Base-by-base conservation (phyloP, 2,329 filamentous ascomycete species). In the Rosellinia necatrix region DNA sequence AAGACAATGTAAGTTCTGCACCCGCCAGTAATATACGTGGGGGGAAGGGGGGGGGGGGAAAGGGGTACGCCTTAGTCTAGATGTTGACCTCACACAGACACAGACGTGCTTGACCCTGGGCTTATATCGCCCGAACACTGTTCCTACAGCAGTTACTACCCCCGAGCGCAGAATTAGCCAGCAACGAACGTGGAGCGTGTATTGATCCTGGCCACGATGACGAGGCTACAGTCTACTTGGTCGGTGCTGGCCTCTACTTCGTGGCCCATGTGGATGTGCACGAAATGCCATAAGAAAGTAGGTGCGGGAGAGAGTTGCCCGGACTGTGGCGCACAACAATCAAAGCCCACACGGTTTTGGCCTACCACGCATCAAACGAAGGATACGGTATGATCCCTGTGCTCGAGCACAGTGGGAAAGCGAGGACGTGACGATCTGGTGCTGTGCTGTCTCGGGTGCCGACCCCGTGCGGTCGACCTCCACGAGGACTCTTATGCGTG, bases 1-100 rank as follows among this genome's bases (percentile, higher is more conserved):
- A 19, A 6, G 10, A 40, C n/a, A 40, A 25, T 6, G 49, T 58
- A 35, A 53, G 58, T 44, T 19, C 19, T 24, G n/a, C 10, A 19
- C 6, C 17, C 4, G 37, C 24, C 8, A 25, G 8, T 30, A n/a
- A n/a, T n/a, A n/a, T n/a, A n/a, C n/a, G n/a, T n/a, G n/a, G n/a
- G n/a, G n/a, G n/a, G n/a, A n/a, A n/a, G n/a, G n/a, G n/a, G n/a
- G n/a, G n/a, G n/a, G n/a, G n/a, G n/a, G n/a, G n/a, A n/a, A n/a
- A n/a, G n/a, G n/a, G 9, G 9, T 10, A 15, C 21, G n/a, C 3
- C 10, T 25, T 15, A 17, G 17, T 4, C 17, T 17, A 24, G n/a
- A 47, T 37, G 41, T 27, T 47, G 9, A 58, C 34, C 22, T 1
- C 15, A 29, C n/a, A n/a, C n/a, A 7, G 12, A 42, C 13, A 21